A percentile compares a stretch with the other conserved stretches of the same genome.
Conservation (phyloP, 306 rosid species). For the Acacia acuminata region DNA sequence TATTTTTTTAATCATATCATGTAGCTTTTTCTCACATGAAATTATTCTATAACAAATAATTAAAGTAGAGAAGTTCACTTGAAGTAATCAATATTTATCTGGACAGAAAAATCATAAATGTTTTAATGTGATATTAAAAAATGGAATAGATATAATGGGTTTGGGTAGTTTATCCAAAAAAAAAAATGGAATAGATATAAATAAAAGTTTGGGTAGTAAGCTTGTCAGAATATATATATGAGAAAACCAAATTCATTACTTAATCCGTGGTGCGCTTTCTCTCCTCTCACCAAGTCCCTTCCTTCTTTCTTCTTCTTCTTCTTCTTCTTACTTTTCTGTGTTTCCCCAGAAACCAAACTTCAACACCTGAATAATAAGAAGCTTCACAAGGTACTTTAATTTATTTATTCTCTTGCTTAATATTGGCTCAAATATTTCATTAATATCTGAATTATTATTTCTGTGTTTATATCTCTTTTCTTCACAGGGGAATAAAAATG, state of each 20-base stretch:
- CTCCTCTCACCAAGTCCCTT: background rate
- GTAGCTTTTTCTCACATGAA: too few species aligned
- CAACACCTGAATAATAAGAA: background rate
- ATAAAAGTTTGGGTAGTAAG: background rate
- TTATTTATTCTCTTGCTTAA: background rate
- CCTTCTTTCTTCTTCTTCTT: background rate
- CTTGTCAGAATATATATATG: background rate
- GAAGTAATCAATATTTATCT: background rate
- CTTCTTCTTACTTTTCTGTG: background rate
- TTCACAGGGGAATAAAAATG: constrained; percentile 2
- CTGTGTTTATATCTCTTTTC: background rate
- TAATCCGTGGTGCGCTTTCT: too few species aligned
- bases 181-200: background rate
- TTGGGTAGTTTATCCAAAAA: too few species aligned
- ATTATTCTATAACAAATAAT: background rate
- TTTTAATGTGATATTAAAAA: background rate
- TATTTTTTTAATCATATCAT: too few species aligned
- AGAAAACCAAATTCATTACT: background rate
- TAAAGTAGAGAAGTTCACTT: background rate
- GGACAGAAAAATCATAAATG: background rate
- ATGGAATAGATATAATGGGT: background rate
- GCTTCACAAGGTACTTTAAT: background rate
- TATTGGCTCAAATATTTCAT: background rate
- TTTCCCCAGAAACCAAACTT: background rate
- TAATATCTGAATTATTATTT: too few species aligned